These are phyloP conservation scores for Fraxinus pennsylvanica DNA, from an alignment of 257 asterid genomes.

Conservation along the genomic window DNA sequence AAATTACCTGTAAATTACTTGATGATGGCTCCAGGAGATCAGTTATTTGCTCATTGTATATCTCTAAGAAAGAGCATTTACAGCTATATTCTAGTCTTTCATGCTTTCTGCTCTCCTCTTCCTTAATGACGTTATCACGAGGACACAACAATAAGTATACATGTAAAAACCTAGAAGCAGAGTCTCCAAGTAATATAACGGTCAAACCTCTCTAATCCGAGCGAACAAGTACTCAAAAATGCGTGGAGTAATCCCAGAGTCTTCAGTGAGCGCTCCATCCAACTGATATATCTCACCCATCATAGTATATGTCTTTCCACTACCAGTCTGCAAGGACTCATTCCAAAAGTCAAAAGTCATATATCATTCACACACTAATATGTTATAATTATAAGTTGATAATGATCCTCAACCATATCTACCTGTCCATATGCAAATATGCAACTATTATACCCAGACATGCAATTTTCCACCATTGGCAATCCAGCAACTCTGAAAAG, in stretches of 20 bases:
- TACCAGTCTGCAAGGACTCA: slow-evolving; percentile 64
- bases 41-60: slow-evolving; percentile 86
- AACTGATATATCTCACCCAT: slow-evolving; percentile 72
- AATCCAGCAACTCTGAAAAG: slow-evolving; percentile 79
- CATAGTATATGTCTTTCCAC: slow-evolving; percentile 92
- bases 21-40: slow-evolving; percentile 93
- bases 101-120: slow-evolving; percentile 62
- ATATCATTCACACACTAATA: not conserved
- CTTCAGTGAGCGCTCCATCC: slow-evolving; percentile 58
- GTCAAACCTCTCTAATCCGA: slow-evolving; percentile 66
- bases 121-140: slow-evolving; percentile 45
- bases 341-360: slow-evolving; percentile 4
- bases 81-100: slow-evolving; percentile 77
- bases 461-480: slow-evolving; percentile 92
- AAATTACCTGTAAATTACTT: slow-evolving; percentile 69
- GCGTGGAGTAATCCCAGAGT: slow-evolving; percentile 83
- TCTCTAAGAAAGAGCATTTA: slow-evolving; percentile 87
- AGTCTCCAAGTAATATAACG: slow-evolving; percentile 2
- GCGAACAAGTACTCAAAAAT: slow-evolving; percentile 69
- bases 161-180: slow-evolving; percentile 1
- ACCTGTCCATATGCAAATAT: slow-evolving; percentile 96
- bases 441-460: slow-evolving; percentile 93
- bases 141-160: slow-evolving; percentile 17
- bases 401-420: slow-evolving; percentile 9
- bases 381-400: slow-evolving; percentile 5